Evolutionary conservation across 441 rosid species (phyloP).

Genomic region (Rhodomyrtus psidioides): DNA sequence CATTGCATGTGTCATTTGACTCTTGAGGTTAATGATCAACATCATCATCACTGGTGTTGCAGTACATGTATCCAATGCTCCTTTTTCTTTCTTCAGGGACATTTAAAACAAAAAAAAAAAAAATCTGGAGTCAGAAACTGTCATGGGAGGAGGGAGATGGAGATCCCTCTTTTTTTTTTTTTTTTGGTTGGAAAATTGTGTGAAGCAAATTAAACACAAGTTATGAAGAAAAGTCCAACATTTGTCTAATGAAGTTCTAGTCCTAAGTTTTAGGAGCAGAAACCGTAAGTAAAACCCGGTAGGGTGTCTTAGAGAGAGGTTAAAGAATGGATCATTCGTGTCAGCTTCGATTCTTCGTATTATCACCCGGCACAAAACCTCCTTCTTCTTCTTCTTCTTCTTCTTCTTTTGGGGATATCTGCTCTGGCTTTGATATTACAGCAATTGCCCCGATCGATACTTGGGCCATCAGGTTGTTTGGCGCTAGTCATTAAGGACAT

Average conservation of each 20-base stretch:
- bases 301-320: not conserved
- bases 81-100: not conserved
- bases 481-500: not conserved
- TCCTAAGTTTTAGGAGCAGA: not conserved
- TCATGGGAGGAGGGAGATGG: not conserved
- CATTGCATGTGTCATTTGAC: not conserved
- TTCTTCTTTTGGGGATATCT: too few relatives aligned
- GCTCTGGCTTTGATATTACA: too few relatives aligned
- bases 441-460: not conserved
- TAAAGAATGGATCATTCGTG: not conserved
- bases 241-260: not conserved
- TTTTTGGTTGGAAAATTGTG: not conserved
- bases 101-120: not conserved
- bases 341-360: not conserved
- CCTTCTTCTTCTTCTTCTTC: too few relatives aligned
- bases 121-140: not conserved
- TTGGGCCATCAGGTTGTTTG: not conserved
- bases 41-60: not conserved
- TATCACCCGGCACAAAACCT: not conserved
- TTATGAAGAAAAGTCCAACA: not conserved
- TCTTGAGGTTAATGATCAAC: not conserved
- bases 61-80: not conserved
- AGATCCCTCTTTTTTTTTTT: not conserved
- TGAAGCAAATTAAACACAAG: not conserved
- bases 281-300: not conserved